Conservation (phyloP, 1,284 basidiomycete species). For the Heliocybe sulcata region DNA sequence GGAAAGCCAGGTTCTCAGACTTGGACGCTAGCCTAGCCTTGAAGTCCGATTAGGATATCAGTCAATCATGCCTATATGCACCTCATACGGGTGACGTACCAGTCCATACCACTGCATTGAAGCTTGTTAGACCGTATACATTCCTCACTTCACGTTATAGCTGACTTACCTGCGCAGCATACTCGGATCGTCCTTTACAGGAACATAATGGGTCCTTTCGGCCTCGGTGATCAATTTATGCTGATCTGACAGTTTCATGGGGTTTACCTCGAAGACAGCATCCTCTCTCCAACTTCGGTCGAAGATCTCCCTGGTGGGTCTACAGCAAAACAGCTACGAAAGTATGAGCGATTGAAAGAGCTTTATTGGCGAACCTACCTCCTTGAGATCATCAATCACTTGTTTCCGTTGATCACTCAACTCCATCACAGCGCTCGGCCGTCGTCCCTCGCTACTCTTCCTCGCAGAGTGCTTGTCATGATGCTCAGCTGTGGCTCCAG, state of each 20-base stretch:
- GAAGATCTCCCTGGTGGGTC: constrained; percentile 50
- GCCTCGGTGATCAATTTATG: background rate
- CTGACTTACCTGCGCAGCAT: constrained; percentile 42
- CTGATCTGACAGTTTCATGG: background rate
- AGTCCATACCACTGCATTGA: constrained; percentile 51
- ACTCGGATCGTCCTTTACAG: constrained; percentile 45
- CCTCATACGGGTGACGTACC: constrained; percentile 27
- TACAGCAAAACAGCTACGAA: constrained; percentile 42
- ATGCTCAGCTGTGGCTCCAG: constrained; percentile 1
- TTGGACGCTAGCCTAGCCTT: constrained; percentile 50
- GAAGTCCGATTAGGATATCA: background rate
- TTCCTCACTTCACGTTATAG: background rate
- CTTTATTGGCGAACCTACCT: constrained; percentile 21
- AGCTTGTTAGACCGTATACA: background rate
- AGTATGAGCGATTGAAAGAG: background rate
- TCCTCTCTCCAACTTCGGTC: constrained; percentile 49
- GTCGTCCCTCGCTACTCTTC: background rate
- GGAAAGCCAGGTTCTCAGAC: constrained; percentile 40
- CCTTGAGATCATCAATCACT: constrained; percentile 42
- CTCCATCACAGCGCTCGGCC: background rate
- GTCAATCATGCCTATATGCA: background rate
- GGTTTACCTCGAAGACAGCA: constrained; percentile 51
- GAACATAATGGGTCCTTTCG: constrained; percentile 43
- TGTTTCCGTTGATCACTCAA: constrained; percentile 4
- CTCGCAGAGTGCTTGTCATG: background rate